Base-by-base conservation (phyloP, 1,284 basidiomycete species). In the Phlebopus sp. region DNA sequence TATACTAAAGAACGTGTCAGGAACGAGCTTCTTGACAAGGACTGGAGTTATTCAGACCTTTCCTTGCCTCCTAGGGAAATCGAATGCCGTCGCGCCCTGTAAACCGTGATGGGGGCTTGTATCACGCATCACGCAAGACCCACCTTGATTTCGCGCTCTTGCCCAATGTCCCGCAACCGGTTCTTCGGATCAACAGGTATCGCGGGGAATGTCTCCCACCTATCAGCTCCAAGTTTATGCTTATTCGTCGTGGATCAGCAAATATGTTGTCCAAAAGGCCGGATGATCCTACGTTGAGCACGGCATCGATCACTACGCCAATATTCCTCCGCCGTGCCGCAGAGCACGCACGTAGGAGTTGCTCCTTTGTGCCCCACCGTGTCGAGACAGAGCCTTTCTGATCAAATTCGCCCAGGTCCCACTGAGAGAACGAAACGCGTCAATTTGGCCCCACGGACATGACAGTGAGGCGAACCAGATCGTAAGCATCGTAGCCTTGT, bases 391-490 rank as follows among this genome's bases (percentile, higher is more conserved):
- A 71, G 10, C 87, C 89, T 66, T 92, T 95, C 66, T 91, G 88
- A 44, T 92, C 71, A 57, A 97, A 97, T 72, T 97, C 94, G 40
- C 95, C 95, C 9, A 97, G 71, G 63, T 94, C 92, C 88, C 89
- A 93, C 79, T 92, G 50, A 21, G 14, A 18, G 42, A 29, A 40
- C 21, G n/a, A 45, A 19, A 19, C 35, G 35, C 42, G 41, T 46
- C 23, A 14, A 21, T 35, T 7, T 7, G 25, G 34, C 19, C 38
- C 32, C 32, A 32, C 11, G 23, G n/a, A 15, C 25, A 8, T 7
- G 17, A 49, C 19, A 39, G n/a, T 2, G 19, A 8, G 17, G 59
- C 71, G 47, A 66, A 88, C 86, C 66, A 90, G 60, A 59, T 91
- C 88, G 63, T 90, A 90, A 2, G 85, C 87, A 62, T 90, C 87